Base-by-base conservation (phyloP, 371 early-diverging fungal genomes). In the Rhizopus arrhizus region DNA sequence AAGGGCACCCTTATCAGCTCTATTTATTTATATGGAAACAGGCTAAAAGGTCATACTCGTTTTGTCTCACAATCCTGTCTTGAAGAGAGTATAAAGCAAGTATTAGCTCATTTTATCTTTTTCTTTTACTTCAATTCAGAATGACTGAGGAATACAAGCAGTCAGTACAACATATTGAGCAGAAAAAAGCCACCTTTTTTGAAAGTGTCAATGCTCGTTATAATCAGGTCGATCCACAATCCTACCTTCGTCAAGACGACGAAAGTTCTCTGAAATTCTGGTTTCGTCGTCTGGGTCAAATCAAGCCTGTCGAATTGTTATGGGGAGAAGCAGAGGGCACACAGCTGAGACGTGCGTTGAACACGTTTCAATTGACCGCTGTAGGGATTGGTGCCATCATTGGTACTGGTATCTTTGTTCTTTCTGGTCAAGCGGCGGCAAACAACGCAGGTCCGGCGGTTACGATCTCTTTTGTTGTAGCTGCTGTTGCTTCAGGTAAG, bases 371-470 rank as follows among this genome's bases (percentile, higher is more conserved):
- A 47, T 70, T 85, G 15, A 61, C 80, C 15, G 79, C 80, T 66
- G 72, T 85, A 22, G 85, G 85, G 59, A 81, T 85, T 56, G 93
- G 92, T 61, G 87, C 84, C 45, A 91, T 91, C 54, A 89, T 93
- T 60, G 93, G 93, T 56, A 68, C 86, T 34, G 76, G 78, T 42
- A 86, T 84, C 50, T 87, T 82, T 60, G 83, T 81, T 16, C 62
- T 86, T n/a, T 81, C 85, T 36, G 92, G 92, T 53, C 73, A 78
- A 8, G 91, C 92, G 6, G 94, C 94, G 10, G 89, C 84, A 1
- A 69, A 80, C 11, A 82, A 89, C 56, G 88, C 93, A 16, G 94
- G 94, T 1, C 94, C 94, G 5, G 89, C 89, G 3, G 85, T 93
- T n/a, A 85, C 90, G 1, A 56, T 92, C 11, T 91, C 91, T 8